A percentile compares a stretch with the other conserved stretches of the same genome.
These are phyloP conservation scores for Penicillium atrosanguineum DNA, from an alignment of 495 filamentous ascomycete genomes.

Conservation along the genomic window DNA sequence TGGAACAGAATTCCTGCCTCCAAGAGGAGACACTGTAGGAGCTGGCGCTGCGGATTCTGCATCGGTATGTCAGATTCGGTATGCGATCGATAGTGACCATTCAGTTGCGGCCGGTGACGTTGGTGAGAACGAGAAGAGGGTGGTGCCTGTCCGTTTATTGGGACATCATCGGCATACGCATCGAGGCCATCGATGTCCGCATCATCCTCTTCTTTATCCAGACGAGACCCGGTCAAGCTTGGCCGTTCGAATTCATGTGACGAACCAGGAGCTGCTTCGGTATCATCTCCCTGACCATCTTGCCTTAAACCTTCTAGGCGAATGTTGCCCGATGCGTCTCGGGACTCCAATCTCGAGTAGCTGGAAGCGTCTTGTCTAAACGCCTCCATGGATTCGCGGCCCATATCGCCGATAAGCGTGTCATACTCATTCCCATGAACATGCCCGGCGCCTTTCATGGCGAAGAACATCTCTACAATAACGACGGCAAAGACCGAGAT, in stretches of 20 bases:
- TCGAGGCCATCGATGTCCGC: constrained; percentile 30
- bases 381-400: constrained; percentile 20
- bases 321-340: constrained; percentile 20
- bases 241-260: constrained; percentile 10
- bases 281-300: constrained; percentile 1
- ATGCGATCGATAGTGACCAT: constrained; percentile 11
- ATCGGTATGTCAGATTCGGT: constrained; percentile 22
- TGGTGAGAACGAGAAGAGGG: constrained; percentile 5
- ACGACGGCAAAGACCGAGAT: constrained; percentile 71
- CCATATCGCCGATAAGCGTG: constrained; percentile 36
- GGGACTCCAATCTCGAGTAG: constrained; percentile 25
- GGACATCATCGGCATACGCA: constrained; percentile 24
- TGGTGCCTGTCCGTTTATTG: constrained; percentile 15
- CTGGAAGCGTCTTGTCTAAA: constrained; percentile 13
- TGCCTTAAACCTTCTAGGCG: constrained; percentile 23
- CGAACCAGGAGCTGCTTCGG: constrained; percentile 10
- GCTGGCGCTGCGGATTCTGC: constrained; percentile 54
- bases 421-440: constrained; percentile 49
- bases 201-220: constrained; percentile 27
- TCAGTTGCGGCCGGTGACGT: constrained; percentile 14
- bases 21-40: constrained; percentile 75
- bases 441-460: constrained; percentile 51
- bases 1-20: constrained; percentile 87
- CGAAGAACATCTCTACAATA: constrained; percentile 73
- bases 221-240: constrained; percentile 2